These are phyloP conservation scores for Nakaseomyces bracarensis DNA, from an alignment of 1,139 yeast genomes.

Conservation along the genomic window DNA sequence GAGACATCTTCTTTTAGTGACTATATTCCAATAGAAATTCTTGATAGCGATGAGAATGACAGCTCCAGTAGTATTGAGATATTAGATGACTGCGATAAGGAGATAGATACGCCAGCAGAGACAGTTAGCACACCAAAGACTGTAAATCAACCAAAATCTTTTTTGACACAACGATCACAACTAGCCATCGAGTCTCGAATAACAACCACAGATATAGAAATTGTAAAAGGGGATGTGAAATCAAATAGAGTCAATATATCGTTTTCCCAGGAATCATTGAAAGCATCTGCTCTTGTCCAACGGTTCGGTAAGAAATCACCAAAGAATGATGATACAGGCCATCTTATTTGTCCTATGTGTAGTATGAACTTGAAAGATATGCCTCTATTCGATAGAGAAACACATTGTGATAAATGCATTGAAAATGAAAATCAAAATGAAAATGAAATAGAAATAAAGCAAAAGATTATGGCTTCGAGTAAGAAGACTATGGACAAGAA, in stretches of 20 bases:
- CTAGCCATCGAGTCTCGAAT: neutral
- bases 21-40: neutral
- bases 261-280: no score
- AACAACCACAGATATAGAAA: neutral
- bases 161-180: neutral
- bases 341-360: constrained; percentile 46
- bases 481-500: neutral
- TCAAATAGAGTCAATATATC: no score
- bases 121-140: no score
- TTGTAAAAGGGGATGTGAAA: no score
- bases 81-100: neutral
- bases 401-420: constrained; percentile 55
- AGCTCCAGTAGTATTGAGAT: constrained; percentile 3
- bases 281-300: no score
- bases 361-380: constrained; percentile 32
- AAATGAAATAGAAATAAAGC: no score
- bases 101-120: neutral
- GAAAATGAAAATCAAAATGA: no score
- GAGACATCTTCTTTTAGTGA: neutral
- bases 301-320: no score
- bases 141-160: no score
- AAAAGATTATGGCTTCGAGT: constrained; percentile 7
- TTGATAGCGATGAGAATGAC: constrained; percentile 1
- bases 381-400: constrained; percentile 38
- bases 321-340: constrained; percentile 10